Evolutionary conservation across 2,329 filamentous ascomycete genomes (phyloP).

Genomic region (Epichloe sibirici): DNA sequence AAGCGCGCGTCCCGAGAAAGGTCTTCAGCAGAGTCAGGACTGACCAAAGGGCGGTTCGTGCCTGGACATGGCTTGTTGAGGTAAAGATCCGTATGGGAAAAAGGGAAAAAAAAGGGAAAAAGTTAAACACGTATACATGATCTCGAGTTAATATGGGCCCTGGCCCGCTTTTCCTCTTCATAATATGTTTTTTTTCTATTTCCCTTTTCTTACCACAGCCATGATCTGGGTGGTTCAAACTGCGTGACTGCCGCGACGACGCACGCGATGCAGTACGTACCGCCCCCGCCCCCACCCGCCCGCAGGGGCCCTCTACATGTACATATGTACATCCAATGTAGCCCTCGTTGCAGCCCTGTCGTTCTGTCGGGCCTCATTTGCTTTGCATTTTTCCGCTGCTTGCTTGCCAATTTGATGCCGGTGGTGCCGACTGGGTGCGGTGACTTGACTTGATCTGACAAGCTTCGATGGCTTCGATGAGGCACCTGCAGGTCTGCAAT

Average conservation of each 20-base stretch:
- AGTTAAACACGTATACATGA: background rate
- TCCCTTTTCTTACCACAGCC: background rate
- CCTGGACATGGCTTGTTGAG: background rate
- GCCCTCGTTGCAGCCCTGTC: background rate
- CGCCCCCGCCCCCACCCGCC: too few relatives aligned
- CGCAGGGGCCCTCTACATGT: too few relatives aligned
- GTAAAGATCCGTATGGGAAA: too few relatives aligned
- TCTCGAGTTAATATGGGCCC: background rate
- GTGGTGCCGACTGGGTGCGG: background rate
- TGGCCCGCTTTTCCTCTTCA: background rate
- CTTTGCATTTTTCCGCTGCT: too few relatives aligned
- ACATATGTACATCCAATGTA: too few relatives aligned
- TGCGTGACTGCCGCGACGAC: background rate
- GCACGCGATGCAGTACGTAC: background rate
- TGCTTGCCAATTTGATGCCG: background rate
- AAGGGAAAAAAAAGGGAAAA: background rate
- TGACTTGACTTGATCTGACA: too few relatives aligned
- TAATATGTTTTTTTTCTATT: background rate
- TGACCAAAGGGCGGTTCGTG: background rate
- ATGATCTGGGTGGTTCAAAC: background rate
- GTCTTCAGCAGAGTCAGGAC: background rate
- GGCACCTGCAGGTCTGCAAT: background rate
- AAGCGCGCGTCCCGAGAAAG: background rate
- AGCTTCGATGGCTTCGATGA: too few relatives aligned
- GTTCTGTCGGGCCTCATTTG: background rate